Percentiles rank a stretch among this genome's conserved stretches.
These are phyloP conservation scores for Syzygium aqueum DNA, from an alignment of 345 rosid genomes.

Conservation along the genomic window DNA sequence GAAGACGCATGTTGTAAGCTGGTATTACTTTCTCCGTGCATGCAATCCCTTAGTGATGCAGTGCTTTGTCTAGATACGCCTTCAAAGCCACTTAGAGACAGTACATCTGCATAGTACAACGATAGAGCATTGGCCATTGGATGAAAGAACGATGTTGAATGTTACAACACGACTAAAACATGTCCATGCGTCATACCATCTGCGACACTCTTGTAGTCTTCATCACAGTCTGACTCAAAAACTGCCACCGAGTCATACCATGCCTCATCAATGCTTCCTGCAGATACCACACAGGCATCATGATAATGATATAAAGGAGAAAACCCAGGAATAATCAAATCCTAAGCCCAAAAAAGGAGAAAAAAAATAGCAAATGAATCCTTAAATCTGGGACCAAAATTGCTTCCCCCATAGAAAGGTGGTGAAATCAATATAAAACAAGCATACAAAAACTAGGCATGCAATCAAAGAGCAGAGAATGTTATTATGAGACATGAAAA, in stretches of 20 bases:
- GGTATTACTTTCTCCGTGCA: constrained; percentile 20
- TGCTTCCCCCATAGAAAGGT: not conserved
- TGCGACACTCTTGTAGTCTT: constrained; percentile 73
- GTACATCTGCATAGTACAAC: constrained; percentile 37
- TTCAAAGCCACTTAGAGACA: constrained; percentile 52
- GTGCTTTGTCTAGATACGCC: constrained; percentile 41
- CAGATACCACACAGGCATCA: not conserved
- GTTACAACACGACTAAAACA: not conserved
- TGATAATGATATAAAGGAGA: not conserved
- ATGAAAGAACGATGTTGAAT: not conserved
- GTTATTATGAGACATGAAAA: not conserved
- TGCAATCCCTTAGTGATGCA: constrained; percentile 25
- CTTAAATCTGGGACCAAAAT: not conserved
- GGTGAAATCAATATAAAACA: not conserved
- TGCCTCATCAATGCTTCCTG: constrained; percentile 55
- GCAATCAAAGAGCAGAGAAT: not conserved
- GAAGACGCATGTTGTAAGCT: constrained; percentile 12
- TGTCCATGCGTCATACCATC: constrained; percentile 45
- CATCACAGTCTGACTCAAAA: constrained; percentile 83
- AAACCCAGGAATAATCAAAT: not conserved
- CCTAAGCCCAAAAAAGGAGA: not conserved
- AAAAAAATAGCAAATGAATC: not conserved
- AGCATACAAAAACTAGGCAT: not conserved
- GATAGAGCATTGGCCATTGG: not conserved
- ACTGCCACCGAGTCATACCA: constrained; percentile 68